Evolutionary conservation across 2,329 filamentous ascomycete genomes (phyloP).

Genomic region (Xylaria arbuscula): DNA sequence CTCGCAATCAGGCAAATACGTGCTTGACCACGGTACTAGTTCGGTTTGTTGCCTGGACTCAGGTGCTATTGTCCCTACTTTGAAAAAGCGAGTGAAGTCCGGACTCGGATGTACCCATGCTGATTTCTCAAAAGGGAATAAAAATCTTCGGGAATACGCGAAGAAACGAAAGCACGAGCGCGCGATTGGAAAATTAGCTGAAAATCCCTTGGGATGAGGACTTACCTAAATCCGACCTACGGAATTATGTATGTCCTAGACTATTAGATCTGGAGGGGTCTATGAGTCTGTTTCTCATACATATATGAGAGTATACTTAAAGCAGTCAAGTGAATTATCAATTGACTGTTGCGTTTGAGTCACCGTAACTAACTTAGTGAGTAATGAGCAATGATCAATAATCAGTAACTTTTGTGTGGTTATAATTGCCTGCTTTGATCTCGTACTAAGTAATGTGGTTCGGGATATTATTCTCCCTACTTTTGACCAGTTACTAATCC

Average conservation of each 20-base stretch:
- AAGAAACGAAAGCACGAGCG: constrained; percentile 34
- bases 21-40: background rate
- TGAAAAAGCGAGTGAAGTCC: background rate
- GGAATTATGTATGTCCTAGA: background rate
- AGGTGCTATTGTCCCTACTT: background rate
- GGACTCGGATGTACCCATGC: too few species aligned
- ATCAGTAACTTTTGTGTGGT: too few species aligned
- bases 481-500: too few species aligned
- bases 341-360: background rate
- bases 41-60: background rate
- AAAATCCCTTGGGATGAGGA: background rate
- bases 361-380: too few species aligned
- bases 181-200: constrained; percentile 15
- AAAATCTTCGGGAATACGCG: constrained; percentile 13
- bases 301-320: background rate
- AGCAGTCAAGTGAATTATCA: background rate
- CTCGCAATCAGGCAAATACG: too few species aligned
- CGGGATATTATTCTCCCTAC: too few species aligned
- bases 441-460: too few species aligned
- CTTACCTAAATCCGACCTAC: constrained; percentile 5
- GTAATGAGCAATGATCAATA: too few species aligned
- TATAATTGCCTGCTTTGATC: too few species aligned
- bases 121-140: background rate
- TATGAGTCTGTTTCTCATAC: background rate
- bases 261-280: background rate